Evolutionary conservation across 2,329 filamentous ascomycete species (phyloP).

Genomic region (Calonectria naviculata): DNA sequence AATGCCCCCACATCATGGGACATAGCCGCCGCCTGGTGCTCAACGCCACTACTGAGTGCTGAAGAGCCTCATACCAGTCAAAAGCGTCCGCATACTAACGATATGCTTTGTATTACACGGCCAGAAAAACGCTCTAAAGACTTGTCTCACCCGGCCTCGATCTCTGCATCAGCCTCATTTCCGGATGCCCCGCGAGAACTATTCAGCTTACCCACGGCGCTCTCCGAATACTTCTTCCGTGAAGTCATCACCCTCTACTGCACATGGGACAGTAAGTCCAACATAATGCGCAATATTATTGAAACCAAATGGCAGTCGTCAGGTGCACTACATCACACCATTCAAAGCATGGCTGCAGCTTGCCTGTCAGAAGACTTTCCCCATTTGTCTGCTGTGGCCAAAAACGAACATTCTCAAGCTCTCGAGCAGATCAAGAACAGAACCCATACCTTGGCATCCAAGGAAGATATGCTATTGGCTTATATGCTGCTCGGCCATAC

Average conservation of each 20-base stretch:
- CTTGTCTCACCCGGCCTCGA: not conserved
- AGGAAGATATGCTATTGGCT: conserved; percentile 20
- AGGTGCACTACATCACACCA: conserved; percentile 31
- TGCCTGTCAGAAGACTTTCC: conserved; percentile 35
- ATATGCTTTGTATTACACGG: not conserved
- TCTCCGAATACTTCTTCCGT: conserved; percentile 34
- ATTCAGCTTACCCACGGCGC: conserved; percentile 21
- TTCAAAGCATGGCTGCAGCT: conserved; percentile 38
- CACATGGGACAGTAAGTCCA: conserved; percentile 33
- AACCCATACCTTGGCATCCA: not conserved
- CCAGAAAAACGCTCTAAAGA: not conserved
- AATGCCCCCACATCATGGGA: not conserved
- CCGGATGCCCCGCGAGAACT: conserved; percentile 8
- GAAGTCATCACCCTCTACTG: conserved; percentile 36
- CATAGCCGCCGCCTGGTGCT: not conserved
- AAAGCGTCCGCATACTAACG: not conserved
- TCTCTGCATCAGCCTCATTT: not conserved
- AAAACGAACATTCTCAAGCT: conserved; percentile 23
- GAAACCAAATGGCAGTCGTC: conserved; percentile 34
- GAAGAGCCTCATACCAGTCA: not conserved
- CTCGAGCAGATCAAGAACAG: conserved; percentile 12
- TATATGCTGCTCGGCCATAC: conserved; percentile 32
- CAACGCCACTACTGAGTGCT: not conserved
- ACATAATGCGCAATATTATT: conserved; percentile 33
- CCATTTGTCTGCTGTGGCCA: conserved; percentile 15